phyloP scores from a whole-genome alignment of 73 alveolate genomes.

The Effrenium voratum region DNA sequence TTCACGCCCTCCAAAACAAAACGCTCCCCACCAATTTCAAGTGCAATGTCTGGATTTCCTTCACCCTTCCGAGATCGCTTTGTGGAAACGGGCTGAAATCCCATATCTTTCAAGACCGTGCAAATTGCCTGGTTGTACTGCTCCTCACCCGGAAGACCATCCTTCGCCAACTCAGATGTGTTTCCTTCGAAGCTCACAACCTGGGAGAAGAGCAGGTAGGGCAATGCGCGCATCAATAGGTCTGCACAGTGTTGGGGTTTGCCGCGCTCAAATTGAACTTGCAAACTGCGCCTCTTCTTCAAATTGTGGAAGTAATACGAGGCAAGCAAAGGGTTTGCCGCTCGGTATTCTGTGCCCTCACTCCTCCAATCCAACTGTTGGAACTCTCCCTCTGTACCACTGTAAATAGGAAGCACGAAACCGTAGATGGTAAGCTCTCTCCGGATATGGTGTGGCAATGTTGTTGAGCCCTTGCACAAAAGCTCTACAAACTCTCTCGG shows the following conservation, averaged over 20 bases:
- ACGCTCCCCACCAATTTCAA: slow-evolving; percentile 20
- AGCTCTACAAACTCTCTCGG: slow-evolving; percentile 74
- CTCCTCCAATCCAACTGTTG: slow-evolving; percentile 34
- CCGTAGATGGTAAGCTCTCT: slow-evolving; percentile 67
- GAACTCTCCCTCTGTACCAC: slow-evolving; percentile 20
- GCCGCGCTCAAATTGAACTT: slow-evolving; percentile 14
- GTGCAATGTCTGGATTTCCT: slow-evolving; percentile 47
- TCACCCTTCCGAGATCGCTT: slow-evolving; percentile 39
- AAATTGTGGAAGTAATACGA: slow-evolving; percentile 27
- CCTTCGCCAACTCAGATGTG: slow-evolving; percentile 16
- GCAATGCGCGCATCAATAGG: slow-evolving; percentile 51
- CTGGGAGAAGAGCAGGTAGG: slow-evolving; percentile 42
- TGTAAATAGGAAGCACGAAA: slow-evolving; percentile 32
- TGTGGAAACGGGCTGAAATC: background rate
- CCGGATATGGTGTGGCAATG: slow-evolving; percentile 53
- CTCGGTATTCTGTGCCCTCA: slow-evolving; percentile 10
- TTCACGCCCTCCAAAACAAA: slow-evolving; percentile 66
- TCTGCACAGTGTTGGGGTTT: slow-evolving; percentile 60
- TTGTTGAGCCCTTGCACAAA: slow-evolving; percentile 60
- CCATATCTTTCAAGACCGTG: slow-evolving; percentile 35
- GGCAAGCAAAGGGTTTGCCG: slow-evolving; percentile 25
- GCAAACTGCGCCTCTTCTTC: slow-evolving; percentile 21
- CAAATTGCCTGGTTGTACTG: slow-evolving; percentile 39
- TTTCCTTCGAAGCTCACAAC: slow-evolving; percentile 48
- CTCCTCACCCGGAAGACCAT: slow-evolving; percentile 10